These are phyloP conservation scores for Ustilago loliicola DNA, from an alignment of 1,284 basidiomycete species.

Conservation along the genomic window DNA sequence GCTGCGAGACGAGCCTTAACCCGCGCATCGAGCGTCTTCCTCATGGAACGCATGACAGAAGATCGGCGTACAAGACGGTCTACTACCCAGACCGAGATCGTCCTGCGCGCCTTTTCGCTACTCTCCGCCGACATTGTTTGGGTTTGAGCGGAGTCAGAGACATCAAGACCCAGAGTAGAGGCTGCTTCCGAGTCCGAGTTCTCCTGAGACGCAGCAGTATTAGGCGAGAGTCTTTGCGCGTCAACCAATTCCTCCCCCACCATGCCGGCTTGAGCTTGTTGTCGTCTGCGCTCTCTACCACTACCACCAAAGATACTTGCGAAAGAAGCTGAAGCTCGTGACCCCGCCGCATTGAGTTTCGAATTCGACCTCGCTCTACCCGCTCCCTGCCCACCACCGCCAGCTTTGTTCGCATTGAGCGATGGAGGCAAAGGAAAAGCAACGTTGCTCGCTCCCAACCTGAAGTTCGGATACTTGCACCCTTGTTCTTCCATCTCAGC, in stretches of 20 bases:
- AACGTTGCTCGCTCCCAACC: slow-evolving; percentile 72
- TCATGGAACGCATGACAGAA: slow-evolving; percentile 18
- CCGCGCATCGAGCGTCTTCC: slow-evolving; percentile 27
- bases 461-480: slow-evolving; percentile 19
- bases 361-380: slow-evolving; percentile 25
- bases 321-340: slow-evolving; percentile 43
- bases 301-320: slow-evolving; percentile 50
- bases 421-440: slow-evolving; percentile 79
- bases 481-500: slow-evolving; percentile 58
- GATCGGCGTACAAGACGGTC: slow-evolving; percentile 34
- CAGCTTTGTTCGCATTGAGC: slow-evolving; percentile 65
- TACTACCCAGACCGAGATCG: slow-evolving; percentile 28
- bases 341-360: slow-evolving; percentile 19
- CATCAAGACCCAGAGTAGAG: slow-evolving; percentile 7
- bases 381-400: neutral
- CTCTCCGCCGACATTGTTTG: neutral
- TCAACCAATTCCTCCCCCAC: slow-evolving; percentile 17
- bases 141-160: neutral
- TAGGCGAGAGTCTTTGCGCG: slow-evolving; percentile 11
- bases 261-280: slow-evolving; percentile 6
- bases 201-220: neutral
- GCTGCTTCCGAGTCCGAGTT: slow-evolving; percentile 1
- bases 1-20: slow-evolving; percentile 9
- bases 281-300: slow-evolving; percentile 25
- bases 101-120: neutral